Base-by-base conservation (phyloP, 768 basidiomycete genomes). In the Suillus variegatus region DNA sequence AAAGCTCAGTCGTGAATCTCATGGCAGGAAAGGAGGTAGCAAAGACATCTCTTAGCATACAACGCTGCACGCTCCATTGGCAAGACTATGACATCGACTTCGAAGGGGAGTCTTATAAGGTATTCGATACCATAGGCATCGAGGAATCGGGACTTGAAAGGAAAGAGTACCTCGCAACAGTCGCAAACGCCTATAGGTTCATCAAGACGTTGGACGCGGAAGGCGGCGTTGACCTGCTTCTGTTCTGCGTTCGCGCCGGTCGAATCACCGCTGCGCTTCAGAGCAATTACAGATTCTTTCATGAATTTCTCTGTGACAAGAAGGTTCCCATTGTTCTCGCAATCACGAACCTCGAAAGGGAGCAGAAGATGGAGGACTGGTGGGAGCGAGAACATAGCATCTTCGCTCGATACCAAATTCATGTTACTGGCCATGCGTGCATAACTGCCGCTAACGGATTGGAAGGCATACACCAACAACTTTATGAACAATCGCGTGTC, bases 221-320 rank as follows among this genome's bases (percentile, higher is more conserved):
- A 25, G 77, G 72, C 0, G 82, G 82, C 1, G 72, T 83, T 61
- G 78, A 71, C 67, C 76, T 83, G 8, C 78, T 83, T 4, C 56
- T 83, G 16, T 83, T 76, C 65, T 77, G 77, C 47, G 77, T 82
- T 61, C 77, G 78, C 10, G 79, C 75, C 0, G 77, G 79, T 16
- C 70, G 80, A 65, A 73, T 82, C 66, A 75, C 68, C 35, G 72
- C 73, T 10, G 64, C 72, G 0, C 65, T 69, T 25, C 66, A 72
- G 44, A 70, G 73, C 43, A 79, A 22, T n/a, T 49, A 62, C n/a
- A 6, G 44, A 4, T 32, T 52, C 43, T 62, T 49, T 20, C 5
- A 25, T 9, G 41, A 49, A 20, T 72, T 79, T 49, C 75, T 83
- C 36, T 52, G 49, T 4, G 14, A 52, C 14, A 61, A 69, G 22